These are phyloP conservation scores for Clonostachys rosea DNA, from an alignment of 2,329 filamentous ascomycete species.

Conservation along the genomic window DNA sequence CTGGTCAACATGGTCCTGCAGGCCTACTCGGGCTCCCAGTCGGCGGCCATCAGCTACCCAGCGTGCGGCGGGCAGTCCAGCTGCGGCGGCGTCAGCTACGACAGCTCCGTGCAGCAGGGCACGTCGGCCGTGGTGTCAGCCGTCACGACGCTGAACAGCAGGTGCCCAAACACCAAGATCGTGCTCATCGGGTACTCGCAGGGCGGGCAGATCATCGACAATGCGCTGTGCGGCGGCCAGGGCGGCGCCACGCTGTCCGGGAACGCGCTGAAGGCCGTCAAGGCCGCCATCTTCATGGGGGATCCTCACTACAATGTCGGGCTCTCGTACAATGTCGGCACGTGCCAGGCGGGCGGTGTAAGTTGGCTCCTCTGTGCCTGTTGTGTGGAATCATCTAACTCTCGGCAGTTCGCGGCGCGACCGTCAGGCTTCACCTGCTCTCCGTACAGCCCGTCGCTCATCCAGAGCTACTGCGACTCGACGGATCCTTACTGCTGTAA, in stretches of 20 bases:
- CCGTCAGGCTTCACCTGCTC: conserved; percentile 53
- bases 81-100: conserved; percentile 57
- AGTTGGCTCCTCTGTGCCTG: conserved; percentile 15
- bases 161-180: conserved; percentile 53
- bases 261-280: conserved; percentile 45
- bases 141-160: conserved; percentile 39
- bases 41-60: conserved; percentile 53
- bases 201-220: conserved; percentile 60
- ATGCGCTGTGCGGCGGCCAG: conserved; percentile 53
- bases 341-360: conserved; percentile 52
- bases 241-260: conserved; percentile 16
- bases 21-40: conserved; percentile 43
- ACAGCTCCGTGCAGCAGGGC: conserved; percentile 51
- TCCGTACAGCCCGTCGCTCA: conserved; percentile 31
- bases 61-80: conserved; percentile 57
- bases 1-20: conserved; percentile 44
- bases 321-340: conserved; percentile 55
- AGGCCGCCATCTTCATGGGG: conserved; percentile 62
- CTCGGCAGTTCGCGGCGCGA: conserved; percentile 52
- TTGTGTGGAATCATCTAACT: background rate
- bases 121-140: conserved; percentile 53
- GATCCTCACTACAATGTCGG: conserved; percentile 53
- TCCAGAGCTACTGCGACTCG: conserved; percentile 62
- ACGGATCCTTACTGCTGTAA: conserved; percentile 64
- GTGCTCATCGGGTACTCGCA: conserved; percentile 61